Base-by-base conservation (phyloP, 495 filamentous ascomycete species). In the Aspergillus saccharolyticus region DNA sequence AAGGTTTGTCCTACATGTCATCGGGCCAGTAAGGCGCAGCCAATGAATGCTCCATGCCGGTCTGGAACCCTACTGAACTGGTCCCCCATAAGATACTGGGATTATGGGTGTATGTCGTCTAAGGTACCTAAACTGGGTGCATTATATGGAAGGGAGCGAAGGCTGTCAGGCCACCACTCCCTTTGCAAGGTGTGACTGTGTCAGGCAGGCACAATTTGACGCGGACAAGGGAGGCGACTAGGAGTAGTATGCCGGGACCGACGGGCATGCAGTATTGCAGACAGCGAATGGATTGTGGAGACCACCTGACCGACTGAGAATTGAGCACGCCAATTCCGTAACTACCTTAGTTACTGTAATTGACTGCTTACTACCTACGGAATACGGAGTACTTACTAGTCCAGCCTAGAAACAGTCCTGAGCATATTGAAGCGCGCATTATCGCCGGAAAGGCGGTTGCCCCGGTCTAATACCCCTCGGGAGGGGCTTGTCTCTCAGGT, bases 1-100 rank as follows among this genome's bases (percentile, higher is more conserved):
- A 9, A 58, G 56, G 49, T 58, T 58, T 54, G 54, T 55, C 16
- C 24, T 47, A 33, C 50, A 25, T 53, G 47, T 44, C 44, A 48
- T 50, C 56, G 14, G 39, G 12, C 49, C 53, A 48, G 44, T 6
- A 46, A 45, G 42, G 9, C 18, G 12, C 18, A 21, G 24, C 52
- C 44, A 19, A 33, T 30, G 5, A 33, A 48, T 55, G n/a, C 24
- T 19, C 12, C 10, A 44, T 47, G 28, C 10, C 0, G 25, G 54
- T 55, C 54, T 55, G 54, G 54, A 55, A 48, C 54, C 44, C 17
- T 48, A 55, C 53, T 44, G n/a, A 10, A 25, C 43, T 47, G 22
- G 45, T 33, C 30, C 19, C 24, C 10, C 10, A 30, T 10, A 4
- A 30, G 25, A 39, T 15, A 2, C 5, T 12, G 14, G 33, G 12